These are phyloP conservation scores for Penicillium sp. DNA, from an alignment of 2,329 filamentous ascomycete genomes.

Conservation along the genomic window DNA sequence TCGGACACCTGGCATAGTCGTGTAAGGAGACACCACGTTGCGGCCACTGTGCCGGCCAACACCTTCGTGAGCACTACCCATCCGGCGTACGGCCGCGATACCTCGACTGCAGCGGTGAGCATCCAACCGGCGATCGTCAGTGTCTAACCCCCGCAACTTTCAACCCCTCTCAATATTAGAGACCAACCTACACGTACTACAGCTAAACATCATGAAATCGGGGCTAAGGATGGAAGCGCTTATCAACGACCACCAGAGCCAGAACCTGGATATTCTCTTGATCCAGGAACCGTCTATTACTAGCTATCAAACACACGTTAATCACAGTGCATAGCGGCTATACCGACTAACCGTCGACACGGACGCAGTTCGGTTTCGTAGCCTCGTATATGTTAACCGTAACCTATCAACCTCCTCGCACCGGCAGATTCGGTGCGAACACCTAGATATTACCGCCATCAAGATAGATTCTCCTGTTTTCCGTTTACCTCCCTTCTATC, in stretches of 20 bases:
- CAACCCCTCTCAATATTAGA: conserved; percentile 19
- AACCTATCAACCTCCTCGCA: conserved; percentile 24
- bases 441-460: conserved; percentile 24
- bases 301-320: conserved; percentile 20
- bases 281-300: conserved; percentile 21
- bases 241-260: conserved; percentile 26
- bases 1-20: conserved; percentile 25
- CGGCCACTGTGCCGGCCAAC: conserved; percentile 20
- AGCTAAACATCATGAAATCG: conserved; percentile 26
- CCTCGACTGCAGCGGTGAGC: conserved; percentile 19
- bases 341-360: conserved; percentile 20
- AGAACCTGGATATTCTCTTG: conserved; percentile 25
- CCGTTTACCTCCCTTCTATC: conserved; percentile 12
- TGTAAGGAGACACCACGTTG: conserved; percentile 25
- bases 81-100: conserved; percentile 18
- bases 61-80: conserved; percentile 20
- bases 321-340: conserved; percentile 26
- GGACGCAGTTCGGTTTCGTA: conserved; percentile 14
- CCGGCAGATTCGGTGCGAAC: conserved; percentile 22
- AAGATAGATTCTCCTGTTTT: conserved; percentile 22
- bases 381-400: conserved; percentile 28
- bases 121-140: conserved; percentile 19
- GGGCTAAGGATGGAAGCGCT: conserved; percentile 27
- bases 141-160: conserved; percentile 9
- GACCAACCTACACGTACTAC: conserved; percentile 19